Evolutionary conservation across 1,139 yeast genomes (phyloP), one percentile per base, ranked within the genome.

Genomic region (Groenewaldozyma sp.): DNA sequence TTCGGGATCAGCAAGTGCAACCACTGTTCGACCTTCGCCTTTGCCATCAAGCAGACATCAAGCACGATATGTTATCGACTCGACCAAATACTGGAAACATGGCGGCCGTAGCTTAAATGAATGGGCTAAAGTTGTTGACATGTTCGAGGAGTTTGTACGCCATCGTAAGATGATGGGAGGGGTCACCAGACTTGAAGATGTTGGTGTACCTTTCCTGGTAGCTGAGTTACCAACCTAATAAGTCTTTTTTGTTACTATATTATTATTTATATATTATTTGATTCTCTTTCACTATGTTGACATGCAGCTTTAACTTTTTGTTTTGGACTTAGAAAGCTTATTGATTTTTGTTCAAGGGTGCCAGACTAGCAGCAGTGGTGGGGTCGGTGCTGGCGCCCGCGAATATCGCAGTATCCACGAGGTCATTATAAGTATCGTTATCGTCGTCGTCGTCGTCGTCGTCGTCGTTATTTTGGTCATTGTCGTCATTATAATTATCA

Each of bases 21-120:
- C n/a, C n/a, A n/a, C n/a, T n/a, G n/a, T n/a, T n/a, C n/a, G n/a
- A n/a, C n/a, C n/a, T n/a, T n/a, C n/a, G n/a, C n/a, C n/a, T n/a
- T n/a, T n/a, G n/a, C n/a, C n/a, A n/a, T n/a, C n/a, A n/a, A n/a
- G n/a, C n/a, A n/a, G n/a, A n/a, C n/a, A n/a, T n/a, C n/a, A n/a
- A n/a, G n/a, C n/a, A n/a, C 22, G 22, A 14, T 29, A 19, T 5
- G 31, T 17, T 6, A 32, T 37, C 3, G 54, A 51, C 31, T 52
- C 56, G 34, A 46, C 53, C 40, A 46, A 54, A 40, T 46, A 48
- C 39, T 64, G 66, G 64, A 57, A 62, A 38, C 60, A 73, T 44
- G 63, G 78, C 24, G 88, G 87, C 6, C 69, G 75, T 43, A 67
- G 82, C n/a, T 55, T 82, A 40, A 74, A 75, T 46, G 91, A 82